Percentiles rank a stretch among this genome's conserved stretches.
Evolutionary conservation across 306 rosid species (phyloP).

Genomic region (Casuarina cunninghamiana): DNA sequence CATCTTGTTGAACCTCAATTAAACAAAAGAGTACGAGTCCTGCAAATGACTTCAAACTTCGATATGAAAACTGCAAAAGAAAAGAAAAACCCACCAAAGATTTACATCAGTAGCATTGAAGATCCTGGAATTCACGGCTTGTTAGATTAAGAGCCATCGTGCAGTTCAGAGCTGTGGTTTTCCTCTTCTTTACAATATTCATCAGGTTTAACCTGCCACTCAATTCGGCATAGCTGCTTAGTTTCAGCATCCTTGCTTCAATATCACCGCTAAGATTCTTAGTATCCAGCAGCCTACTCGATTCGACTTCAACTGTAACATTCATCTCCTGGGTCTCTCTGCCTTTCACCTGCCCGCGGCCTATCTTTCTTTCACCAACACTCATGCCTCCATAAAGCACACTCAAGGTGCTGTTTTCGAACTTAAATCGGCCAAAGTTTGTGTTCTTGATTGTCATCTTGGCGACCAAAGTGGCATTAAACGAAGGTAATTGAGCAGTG

Average conservation of each 20-base stretch:
- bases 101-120: conserved; percentile 31
- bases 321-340: conserved; percentile 30
- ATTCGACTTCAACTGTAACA: conserved; percentile 31
- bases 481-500: conserved; percentile 27
- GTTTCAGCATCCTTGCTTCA: conserved; percentile 40
- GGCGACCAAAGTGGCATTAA: conserved; percentile 42
- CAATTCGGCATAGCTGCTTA: conserved; percentile 39
- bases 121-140: conserved; percentile 34
- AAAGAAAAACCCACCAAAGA: background rate
- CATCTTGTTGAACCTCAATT: no score
- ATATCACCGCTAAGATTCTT: conserved; percentile 32
- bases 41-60: background rate
- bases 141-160: conserved; percentile 42
- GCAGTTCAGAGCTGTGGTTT: conserved; percentile 44
- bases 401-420: conserved; percentile 26
- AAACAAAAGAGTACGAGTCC: background rate
- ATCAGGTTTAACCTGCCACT: conserved; percentile 46
- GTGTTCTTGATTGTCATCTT: conserved; percentile 41
- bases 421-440: conserved; percentile 53
- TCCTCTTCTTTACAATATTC: conserved; percentile 39
- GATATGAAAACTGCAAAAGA: no score
- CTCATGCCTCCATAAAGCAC: conserved; percentile 28
- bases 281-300: conserved; percentile 7
- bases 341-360: conserved; percentile 18
- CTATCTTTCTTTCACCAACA: conserved; percentile 30